Evolutionary conservation across 148 eudicot genomes (phyloP).

Genomic region (Chenopodium suecicum): DNA sequence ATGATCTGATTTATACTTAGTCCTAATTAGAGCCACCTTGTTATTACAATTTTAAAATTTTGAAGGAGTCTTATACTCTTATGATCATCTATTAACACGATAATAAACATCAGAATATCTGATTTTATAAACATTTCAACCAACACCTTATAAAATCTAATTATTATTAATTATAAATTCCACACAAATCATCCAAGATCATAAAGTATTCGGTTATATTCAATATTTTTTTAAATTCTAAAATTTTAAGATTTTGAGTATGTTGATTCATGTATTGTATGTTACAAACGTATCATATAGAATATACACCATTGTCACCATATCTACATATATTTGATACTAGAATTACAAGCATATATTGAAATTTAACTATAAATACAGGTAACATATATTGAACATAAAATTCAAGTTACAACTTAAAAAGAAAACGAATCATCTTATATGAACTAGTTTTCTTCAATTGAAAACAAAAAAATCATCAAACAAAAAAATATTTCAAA

Average conservation of each 20-base stretch:
- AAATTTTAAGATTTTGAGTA: not conserved
- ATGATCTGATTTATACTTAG: no score
- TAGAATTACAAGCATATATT: conserved; percentile 22
- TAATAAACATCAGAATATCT: not conserved
- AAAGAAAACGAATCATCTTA: conserved; percentile 26
- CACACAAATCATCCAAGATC: not conserved
- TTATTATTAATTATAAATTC: no score
- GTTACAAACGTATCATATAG: conserved; percentile 15
- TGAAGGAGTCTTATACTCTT: no score
- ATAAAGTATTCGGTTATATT: not conserved
- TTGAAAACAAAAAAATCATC: not conserved
- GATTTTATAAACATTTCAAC: not conserved
- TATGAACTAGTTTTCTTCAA: conserved; percentile 28
- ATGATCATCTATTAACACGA: not conserved
- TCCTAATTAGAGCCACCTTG: no score
- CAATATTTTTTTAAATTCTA: not conserved
- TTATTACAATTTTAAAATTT: no score
- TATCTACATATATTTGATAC: not conserved
- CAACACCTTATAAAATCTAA: not conserved
- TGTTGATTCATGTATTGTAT: not conserved
- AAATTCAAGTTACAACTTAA: conserved; percentile 4
- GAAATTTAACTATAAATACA: conserved; percentile 46
- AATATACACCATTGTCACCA: not conserved
- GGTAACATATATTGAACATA: conserved; percentile 35
- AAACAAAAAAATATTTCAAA: not conserved